Evolutionary conservation across 2,329 filamentous ascomycete species (phyloP).

Genomic region (Macrophomina tecta): DNA sequence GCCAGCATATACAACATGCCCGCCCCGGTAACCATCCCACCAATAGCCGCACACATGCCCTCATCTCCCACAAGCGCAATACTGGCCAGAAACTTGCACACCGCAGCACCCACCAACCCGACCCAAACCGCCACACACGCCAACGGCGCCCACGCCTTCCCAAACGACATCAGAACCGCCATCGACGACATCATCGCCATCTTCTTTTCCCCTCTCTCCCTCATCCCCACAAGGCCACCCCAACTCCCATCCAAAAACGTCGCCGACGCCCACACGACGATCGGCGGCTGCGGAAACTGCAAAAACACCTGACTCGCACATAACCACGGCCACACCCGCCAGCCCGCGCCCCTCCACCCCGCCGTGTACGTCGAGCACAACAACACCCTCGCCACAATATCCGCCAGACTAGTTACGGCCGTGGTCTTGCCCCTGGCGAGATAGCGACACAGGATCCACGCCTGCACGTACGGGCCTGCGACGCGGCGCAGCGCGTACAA

Average conservation of each 20-base stretch:
- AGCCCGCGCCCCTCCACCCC: neutral
- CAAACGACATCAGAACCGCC: neutral
- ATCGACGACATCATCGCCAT: neutral
- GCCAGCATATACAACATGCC: neutral
- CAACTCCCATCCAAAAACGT: slow-evolving; percentile 6
- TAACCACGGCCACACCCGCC: neutral
- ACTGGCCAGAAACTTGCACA: neutral
- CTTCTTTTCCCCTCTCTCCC: neutral
- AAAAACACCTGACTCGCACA: neutral
- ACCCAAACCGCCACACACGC: neutral
- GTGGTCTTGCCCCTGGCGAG: neutral
- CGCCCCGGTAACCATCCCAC: neutral
- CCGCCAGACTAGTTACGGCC: neutral
- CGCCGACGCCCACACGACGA: slow-evolving; percentile 2
- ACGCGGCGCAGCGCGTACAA: slow-evolving; percentile 41
- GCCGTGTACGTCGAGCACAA: slow-evolving; percentile 2
- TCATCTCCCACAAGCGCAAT: neutral
- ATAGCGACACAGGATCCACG: neutral
- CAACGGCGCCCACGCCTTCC: neutral
- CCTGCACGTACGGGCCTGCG: neutral
- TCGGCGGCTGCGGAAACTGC: slow-evolving; percentile 11
- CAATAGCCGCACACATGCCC: neutral
- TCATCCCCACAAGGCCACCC: neutral
- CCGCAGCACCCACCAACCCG: neutral
- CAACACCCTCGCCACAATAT: neutral